Evolutionary conservation across 768 basidiomycete genomes (phyloP), one percentile per base, ranked within the genome.

Genomic region (Boletellus sp.): DNA sequence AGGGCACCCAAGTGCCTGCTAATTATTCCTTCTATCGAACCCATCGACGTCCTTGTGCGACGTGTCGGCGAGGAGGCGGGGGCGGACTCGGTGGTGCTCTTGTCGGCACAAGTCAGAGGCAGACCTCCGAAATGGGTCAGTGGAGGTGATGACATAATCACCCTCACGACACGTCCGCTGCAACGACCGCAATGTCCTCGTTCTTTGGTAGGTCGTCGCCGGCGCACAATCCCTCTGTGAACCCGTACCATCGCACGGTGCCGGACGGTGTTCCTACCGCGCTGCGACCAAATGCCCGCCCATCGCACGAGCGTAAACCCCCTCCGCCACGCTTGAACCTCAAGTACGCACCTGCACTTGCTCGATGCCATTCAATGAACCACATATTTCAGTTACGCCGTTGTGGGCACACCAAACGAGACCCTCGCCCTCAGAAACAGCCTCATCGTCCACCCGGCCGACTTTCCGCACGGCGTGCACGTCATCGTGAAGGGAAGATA

Each of bases 381-480:
- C 1, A 35, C 33, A 13, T 38, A 20, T 39, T 13, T 8, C 44
- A 84, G 81, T 42, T 87, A 75, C 57, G 66, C 61, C 23, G 83
- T 92, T 46, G 79, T 79, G 4, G 66, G 72, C 16, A 77, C 80
- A 47, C 87, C 90, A 0, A 82, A 74, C 49, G 80, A 84, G 43
- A 68, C 76, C 1, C 77, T 92, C 22, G 93, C 92, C 0, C 73
- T 92, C 51, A 78, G 82, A 16, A 95, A 94, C 66, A 84, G 90
- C 57, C 64, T 95, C 15, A 80, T 94, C 38, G 90, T 91, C 24
- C 74, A 89, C 66, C 82, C 86, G 1, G 71, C 75, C 5, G 92
- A 96, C 68, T 94, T 94, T 61, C 68, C 70, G 8, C 71, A 80
- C 13, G 82, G 84, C 6, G 79, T 83, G 44, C 91, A 92, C 66